These are phyloP conservation scores for Hemileccinum impolitum DNA, from an alignment of 768 basidiomycete species.

Conservation along the genomic window DNA sequence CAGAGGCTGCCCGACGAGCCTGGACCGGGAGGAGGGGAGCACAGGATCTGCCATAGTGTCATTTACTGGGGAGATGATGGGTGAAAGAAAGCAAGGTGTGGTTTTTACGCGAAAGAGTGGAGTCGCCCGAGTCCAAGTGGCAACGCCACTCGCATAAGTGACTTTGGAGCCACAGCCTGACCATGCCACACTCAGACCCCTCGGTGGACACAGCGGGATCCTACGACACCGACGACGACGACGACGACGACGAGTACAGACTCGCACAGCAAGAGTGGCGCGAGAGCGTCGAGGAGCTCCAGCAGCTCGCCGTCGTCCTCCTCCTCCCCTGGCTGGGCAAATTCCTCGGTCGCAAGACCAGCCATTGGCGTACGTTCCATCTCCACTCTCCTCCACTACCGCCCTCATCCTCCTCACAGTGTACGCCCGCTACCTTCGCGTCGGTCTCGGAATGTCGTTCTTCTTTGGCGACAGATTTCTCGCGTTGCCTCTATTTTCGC, in stretches of 20 bases:
- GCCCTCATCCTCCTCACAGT: conserved; percentile 39
- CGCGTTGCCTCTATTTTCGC: conserved; percentile 14
- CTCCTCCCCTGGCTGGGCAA: conserved; percentile 85
- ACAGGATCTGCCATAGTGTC: conserved; percentile 50
- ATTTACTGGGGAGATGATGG: conserved; percentile 34
- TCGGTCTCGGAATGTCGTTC: conserved; percentile 64
- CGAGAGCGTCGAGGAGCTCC: conserved; percentile 81
- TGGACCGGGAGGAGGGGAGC: conserved; percentile 33
- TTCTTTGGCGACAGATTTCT: conserved; percentile 43
- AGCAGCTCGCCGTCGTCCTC: conserved; percentile 75
- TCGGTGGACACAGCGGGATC: conserved; percentile 61
- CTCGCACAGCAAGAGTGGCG: conserved; percentile 91
- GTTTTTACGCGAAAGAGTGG: conserved; percentile 11
- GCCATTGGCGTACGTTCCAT: conserved; percentile 69
- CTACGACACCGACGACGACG: conserved; percentile 58
- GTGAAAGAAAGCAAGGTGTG: conserved; percentile 12
- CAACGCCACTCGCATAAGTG: conserved; percentile 21
- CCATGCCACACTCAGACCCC: conserved; percentile 59
- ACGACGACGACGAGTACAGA: conserved; percentile 66
- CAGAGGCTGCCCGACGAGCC: conserved; percentile 73
- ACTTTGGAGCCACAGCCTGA: conserved; percentile 23
- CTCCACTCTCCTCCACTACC: conserved; percentile 1
- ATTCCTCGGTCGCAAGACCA: conserved; percentile 83
- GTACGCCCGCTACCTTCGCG: conserved; percentile 64
- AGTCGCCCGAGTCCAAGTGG: conserved; percentile 9